A percentile compares a stretch with the other conserved stretches of the same genome.
Conservation (phyloP, 2,329 filamentous ascomycete species). For the Aureobasidium sp. region DNA sequence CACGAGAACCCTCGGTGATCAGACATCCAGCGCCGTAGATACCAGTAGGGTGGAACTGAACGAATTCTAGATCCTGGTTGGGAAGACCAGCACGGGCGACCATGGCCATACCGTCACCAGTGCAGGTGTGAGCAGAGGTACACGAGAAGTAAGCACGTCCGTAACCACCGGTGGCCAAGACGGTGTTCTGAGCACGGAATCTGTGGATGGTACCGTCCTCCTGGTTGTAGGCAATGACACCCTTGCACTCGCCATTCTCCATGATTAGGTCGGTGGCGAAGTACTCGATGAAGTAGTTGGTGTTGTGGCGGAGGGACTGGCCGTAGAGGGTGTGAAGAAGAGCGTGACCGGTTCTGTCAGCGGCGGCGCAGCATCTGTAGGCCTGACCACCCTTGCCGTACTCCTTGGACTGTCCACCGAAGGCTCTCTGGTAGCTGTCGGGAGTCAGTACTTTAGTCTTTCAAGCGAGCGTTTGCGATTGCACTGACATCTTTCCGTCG, state of each 20-base stretch:
- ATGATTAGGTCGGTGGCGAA: slow-evolving; percentile 96
- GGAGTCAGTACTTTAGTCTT: neutral
- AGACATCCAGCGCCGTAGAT: slow-evolving; percentile 97
- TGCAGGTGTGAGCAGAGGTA: slow-evolving; percentile 96
- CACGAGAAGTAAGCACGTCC: slow-evolving; percentile 97
- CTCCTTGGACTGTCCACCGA: slow-evolving; percentile 93
- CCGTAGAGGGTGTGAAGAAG: slow-evolving; percentile 97
- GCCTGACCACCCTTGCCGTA: slow-evolving; percentile 96
- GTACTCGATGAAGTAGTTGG: slow-evolving; percentile 99
- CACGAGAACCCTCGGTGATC: slow-evolving; percentile 95
- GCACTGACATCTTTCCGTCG: slow-evolving; percentile 66
- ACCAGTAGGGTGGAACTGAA: slow-evolving; percentile 98
- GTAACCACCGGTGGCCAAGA: slow-evolving; percentile 93
- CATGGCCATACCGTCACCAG: slow-evolving; percentile 99
- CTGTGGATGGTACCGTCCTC: slow-evolving; percentile 96
- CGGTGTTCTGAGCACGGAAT: slow-evolving; percentile 94
- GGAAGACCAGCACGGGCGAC: slow-evolving; percentile 93
- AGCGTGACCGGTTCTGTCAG: slow-evolving; percentile 93
- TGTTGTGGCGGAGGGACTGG: slow-evolving; percentile 93
- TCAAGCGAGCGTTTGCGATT: neutral
- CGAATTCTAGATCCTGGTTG: slow-evolving; percentile 98
- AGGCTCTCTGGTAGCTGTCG: slow-evolving; percentile 84
- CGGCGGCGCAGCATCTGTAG: slow-evolving; percentile 92
- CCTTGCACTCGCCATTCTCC: slow-evolving; percentile 71
- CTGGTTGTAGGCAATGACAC: slow-evolving; percentile 96